phyloP scores from a whole-genome alignment of 2,329 filamentous ascomycete genomes.

The Trichoderma sp. region DNA sequence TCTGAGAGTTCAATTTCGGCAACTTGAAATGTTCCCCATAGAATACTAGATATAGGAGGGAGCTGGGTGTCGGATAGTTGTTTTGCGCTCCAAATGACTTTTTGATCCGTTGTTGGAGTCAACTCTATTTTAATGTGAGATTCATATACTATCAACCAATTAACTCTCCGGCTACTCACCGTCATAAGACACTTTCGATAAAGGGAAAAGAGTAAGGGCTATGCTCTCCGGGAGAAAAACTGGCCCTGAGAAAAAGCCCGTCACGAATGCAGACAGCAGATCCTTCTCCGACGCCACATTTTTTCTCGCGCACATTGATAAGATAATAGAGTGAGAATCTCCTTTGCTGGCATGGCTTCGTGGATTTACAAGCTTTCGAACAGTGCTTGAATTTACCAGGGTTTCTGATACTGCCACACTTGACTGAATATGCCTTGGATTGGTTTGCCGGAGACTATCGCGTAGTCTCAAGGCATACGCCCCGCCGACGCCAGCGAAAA shows the following conservation, averaged over 20 bases:
- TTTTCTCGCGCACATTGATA: background rate
- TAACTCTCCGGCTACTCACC: background rate
- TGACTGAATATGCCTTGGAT: background rate
- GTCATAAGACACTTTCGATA: background rate
- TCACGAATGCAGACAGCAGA: background rate
- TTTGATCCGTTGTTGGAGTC: background rate
- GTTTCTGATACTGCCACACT: background rate
- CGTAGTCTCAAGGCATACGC: background rate
- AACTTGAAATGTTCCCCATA: constrained; percentile 5
- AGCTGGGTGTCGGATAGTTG: background rate
- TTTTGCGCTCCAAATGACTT: background rate
- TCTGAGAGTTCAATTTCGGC: background rate
- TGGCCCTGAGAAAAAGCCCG: constrained; percentile 1
- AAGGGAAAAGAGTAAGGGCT: background rate
- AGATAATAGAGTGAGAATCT: background rate
- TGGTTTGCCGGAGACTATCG: background rate
- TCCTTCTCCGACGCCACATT: background rate
- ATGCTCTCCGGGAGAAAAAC: constrained; percentile 3
- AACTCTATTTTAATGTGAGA: background rate
- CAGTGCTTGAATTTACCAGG: background rate
- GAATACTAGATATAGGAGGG: background rate
- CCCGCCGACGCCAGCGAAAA: background rate
- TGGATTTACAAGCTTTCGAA: background rate
- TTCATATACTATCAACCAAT: background rate
- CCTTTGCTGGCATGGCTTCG: background rate